Conservation (phyloP, 1,284 basidiomycete genomes). For the Afroboletus lepidellus region DNA sequence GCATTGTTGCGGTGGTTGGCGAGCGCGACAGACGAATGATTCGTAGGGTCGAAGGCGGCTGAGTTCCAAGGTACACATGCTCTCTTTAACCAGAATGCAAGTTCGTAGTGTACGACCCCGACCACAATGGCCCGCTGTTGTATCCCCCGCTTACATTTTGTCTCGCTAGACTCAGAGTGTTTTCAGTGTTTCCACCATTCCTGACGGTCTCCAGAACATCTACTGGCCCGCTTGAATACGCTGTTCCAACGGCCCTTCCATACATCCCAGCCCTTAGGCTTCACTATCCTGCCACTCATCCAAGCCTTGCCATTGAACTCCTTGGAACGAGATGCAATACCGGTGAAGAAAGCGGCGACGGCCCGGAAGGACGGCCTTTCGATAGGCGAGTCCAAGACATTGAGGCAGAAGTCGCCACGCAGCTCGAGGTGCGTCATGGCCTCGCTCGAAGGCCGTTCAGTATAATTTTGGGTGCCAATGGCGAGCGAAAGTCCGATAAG, state of each 20-base stretch:
- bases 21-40: constrained; percentile 85
- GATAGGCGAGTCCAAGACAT: not conserved
- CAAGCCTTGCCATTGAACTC: no score
- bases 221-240: no score
- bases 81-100: no score
- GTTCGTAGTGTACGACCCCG: no score
- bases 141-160: constrained; percentile 50
- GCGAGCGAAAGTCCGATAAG: not conserved
- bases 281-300: no score
- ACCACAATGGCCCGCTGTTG: not conserved
- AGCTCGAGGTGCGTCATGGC: not conserved
- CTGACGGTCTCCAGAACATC: no score
- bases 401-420: not conserved
- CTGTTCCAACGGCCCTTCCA: no score
- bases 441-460: not conserved
- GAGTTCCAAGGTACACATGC: no score
- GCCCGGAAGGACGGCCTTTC: not conserved
- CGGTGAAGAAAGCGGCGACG: not conserved
- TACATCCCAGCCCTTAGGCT: no score
- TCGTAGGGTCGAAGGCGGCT: constrained; percentile 48
- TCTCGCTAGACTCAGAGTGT: no score
- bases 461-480: not conserved
- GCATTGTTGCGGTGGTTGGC: constrained; percentile 78
- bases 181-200: no score
- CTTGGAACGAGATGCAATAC: no score